These are phyloP conservation scores for Phytophthora colocasiae DNA, from an alignment of 352 stramenopile genomes.

Conservation along the genomic window DNA sequence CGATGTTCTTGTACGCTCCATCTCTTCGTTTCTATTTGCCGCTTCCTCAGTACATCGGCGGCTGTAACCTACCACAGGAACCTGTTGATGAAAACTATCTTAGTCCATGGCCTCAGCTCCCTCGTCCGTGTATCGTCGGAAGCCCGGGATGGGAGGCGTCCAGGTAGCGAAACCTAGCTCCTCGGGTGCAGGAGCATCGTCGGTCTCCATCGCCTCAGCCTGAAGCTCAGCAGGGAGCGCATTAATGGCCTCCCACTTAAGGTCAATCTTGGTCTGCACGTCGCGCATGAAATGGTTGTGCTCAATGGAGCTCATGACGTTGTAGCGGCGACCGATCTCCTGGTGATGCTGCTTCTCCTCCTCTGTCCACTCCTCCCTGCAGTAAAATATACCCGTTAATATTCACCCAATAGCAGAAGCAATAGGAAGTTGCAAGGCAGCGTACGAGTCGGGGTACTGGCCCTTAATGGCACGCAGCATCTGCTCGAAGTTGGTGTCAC, in stretches of 20 bases:
- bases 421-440: background rate
- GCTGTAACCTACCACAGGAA: conserved; percentile 16
- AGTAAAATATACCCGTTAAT: background rate
- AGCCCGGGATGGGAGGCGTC: conserved; percentile 89
- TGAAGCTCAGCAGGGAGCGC: conserved; percentile 82
- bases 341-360: conserved; percentile 81
- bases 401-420: background rate
- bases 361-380: conserved; percentile 79
- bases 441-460: conserved; percentile 77
- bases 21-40: conserved; percentile 39
- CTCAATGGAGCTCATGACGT: conserved; percentile 78
- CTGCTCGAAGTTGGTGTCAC: conserved; percentile 84
- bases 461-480: conserved; percentile 86
- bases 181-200: conserved; percentile 68
- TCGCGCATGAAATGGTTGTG: conserved; percentile 91
- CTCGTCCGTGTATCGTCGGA: conserved; percentile 84
- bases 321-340: conserved; percentile 85
- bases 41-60: conserved; percentile 25
- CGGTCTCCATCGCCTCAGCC: conserved; percentile 76
- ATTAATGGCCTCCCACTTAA: conserved; percentile 93
- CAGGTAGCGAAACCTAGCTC: conserved; percentile 82
- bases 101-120: conserved; percentile 38
- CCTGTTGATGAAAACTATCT: conserved; percentile 1
- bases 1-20: conserved; percentile 15
- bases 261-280: conserved; percentile 92